Conservation (phyloP, 1,284 basidiomycete species). For the Phenoliferia sp. region DNA sequence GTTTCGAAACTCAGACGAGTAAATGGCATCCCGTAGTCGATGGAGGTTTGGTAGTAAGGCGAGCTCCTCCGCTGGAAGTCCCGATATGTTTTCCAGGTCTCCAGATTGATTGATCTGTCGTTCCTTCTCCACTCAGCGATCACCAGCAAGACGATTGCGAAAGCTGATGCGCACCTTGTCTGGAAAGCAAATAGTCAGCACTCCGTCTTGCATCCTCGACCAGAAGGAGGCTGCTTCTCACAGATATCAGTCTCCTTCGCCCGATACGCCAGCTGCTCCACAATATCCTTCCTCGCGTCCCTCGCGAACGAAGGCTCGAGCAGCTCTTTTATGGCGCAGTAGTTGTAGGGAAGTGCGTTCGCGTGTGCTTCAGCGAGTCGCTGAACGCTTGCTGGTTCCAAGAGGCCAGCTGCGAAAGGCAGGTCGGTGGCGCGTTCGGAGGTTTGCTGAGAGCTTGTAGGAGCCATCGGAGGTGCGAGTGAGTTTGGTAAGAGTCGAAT, state of each 20-base stretch:
- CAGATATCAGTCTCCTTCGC: conserved; percentile 99
- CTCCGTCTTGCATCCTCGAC: conserved; percentile 45
- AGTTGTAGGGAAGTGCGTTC: conserved; percentile 55
- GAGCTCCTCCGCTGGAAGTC: conserved; percentile 69
- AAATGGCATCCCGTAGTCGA: conserved; percentile 82
- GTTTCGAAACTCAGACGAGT: conserved; percentile 74
- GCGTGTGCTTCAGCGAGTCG: conserved; percentile 56
- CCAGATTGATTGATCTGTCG: conserved; percentile 83
- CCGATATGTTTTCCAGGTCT: conserved; percentile 87
- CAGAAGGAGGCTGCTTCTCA: conserved; percentile 54
- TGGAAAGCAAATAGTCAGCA: neutral
- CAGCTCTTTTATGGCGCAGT: conserved; percentile 73
- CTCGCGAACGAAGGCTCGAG: conserved; percentile 47
- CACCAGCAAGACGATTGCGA: neutral
- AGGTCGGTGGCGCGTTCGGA: neutral
- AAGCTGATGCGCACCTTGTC: neutral
- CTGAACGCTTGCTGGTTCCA: conserved; percentile 41
- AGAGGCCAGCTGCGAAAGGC: neutral
- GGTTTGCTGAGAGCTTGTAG: neutral
- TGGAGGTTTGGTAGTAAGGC: conserved; percentile 72
- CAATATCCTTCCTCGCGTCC: conserved; percentile 46
- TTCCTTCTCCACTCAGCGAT: neutral
- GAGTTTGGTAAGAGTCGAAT: neutral
- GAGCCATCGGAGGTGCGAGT: neutral
- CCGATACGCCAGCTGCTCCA: conserved; percentile 81